Conservation (phyloP, 306 rosid species). For the Lathyrus sativus region DNA sequence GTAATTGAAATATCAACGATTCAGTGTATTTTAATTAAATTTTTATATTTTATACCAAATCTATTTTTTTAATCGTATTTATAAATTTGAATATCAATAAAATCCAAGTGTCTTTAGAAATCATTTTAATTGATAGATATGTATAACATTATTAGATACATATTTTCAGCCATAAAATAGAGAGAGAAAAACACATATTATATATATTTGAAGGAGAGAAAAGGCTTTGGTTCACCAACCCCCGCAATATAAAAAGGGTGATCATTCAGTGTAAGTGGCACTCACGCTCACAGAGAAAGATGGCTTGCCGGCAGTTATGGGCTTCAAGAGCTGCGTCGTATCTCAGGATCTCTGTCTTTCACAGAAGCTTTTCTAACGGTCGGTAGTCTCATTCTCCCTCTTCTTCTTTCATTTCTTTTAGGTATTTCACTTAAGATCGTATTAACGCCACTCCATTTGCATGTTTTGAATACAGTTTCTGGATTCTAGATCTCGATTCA, state of each 20-base stretch:
- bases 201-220: no score
- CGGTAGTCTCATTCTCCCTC: neutral
- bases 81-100: no score
- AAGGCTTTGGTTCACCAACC: constrained; percentile 22
- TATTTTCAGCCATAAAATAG: no score
- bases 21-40: no score
- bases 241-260: neutral
- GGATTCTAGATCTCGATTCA: constrained; percentile 44
- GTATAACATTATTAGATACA: no score
- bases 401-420: constrained; percentile 4
- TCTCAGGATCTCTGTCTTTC: constrained; percentile 63
- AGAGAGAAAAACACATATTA: no score
- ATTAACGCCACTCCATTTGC: neutral
- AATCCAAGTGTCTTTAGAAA: no score
- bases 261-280: neutral
- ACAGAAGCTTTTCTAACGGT: constrained; percentile 73
- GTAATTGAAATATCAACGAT: no score
- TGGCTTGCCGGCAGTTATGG: constrained; percentile 80
- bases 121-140: no score
- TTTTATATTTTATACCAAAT: no score
- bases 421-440: neutral
- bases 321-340: constrained; percentile 81
- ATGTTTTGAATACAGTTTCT: neutral
- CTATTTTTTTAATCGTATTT: no score
- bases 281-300: constrained; percentile 19